Evolutionary conservation across 768 basidiomycete genomes (phyloP), one percentile per base, ranked within the genome.

Genomic region (Pisolithus microcarpus): DNA sequence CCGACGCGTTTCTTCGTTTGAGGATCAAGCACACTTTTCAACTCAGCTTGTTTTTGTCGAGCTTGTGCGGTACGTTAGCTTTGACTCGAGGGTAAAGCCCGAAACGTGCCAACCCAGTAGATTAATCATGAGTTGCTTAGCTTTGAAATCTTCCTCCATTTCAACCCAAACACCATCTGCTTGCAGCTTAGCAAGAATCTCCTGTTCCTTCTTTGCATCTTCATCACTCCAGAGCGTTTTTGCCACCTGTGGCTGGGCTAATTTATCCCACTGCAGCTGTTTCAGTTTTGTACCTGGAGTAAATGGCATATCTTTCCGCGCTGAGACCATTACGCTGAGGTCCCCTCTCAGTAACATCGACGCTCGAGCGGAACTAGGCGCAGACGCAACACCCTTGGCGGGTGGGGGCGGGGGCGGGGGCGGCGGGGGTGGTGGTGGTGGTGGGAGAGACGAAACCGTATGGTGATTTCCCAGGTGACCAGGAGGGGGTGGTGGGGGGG

Each of bases 101-200:
- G 49, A 37, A 21, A 52, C 46, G 37, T 56, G 52, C 60, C 53
- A 63, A 91, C 91, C 87, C 74, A 96, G 81, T 10, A 93, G 71
- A 62, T 91, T 91, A 52, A 89, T 87, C 51, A 95, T 92, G 44
- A 94, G 75, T 65, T 96, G 91, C 68, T 93, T 93, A 16, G 93
- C 93, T 63, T 93, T 91, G 74, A 99, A 99, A 64, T 93, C 93
- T 62, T 95, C 87, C 66, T 98, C 93, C 88, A 99, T 97, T 70
- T 93, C 86, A 61, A 77, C 78, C 87, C 93, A 97, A 13, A 99
- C 82, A 40, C 93, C 91, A 60, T 92, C 89, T 46, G 73, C 68
- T 60, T 87, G 84, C 43, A 99, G 70, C 66, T 88, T 89, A 65
- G 82, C 77, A 39, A 92, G 68, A 77, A 92, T 90, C 57, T 89